Conservation (phyloP, 805 yeast species). For the Zygoascus flipseniorum region DNA sequence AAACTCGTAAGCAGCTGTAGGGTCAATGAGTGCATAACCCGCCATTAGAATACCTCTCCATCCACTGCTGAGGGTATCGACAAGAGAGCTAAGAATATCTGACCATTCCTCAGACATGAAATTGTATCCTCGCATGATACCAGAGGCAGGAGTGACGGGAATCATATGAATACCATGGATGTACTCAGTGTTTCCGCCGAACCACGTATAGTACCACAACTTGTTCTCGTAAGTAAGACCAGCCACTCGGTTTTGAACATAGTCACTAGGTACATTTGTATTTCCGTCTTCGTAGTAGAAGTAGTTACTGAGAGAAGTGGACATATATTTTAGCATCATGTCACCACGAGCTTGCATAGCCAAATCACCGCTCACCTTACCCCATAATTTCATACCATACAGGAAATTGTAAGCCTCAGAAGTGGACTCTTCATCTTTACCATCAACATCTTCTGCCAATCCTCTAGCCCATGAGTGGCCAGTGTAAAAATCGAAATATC, state of each 20-base stretch:
- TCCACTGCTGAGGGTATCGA: constrained; percentile 40
- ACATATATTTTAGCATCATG: constrained; percentile 50
- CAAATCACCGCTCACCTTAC: constrained; percentile 44
- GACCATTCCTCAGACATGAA: constrained; percentile 54
- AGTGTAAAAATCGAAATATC: constrained; percentile 62
- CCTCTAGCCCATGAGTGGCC: constrained; percentile 83
- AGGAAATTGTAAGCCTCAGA: constrained; percentile 69
- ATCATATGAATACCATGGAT: constrained; percentile 79
- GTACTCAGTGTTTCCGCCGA: constrained; percentile 55
- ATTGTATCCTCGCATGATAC: constrained; percentile 41
- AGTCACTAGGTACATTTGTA: constrained; percentile 42
- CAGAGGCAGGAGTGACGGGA: constrained; percentile 58
- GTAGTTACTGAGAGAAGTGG: constrained; percentile 47
- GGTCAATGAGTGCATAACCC: constrained; percentile 63
- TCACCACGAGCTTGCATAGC: constrained; percentile 50
- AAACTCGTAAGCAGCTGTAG: constrained; percentile 48
- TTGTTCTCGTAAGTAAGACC: constrained; percentile 75
- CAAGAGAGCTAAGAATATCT: constrained; percentile 20
- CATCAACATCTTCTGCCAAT: constrained; percentile 52
- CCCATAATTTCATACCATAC: constrained; percentile 70
- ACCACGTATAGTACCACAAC: constrained; percentile 64
- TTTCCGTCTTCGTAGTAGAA: constrained; percentile 44
- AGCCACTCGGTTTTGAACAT: constrained; percentile 52
- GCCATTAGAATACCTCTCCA: constrained; percentile 64
- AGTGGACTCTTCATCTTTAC: constrained; percentile 65